These are phyloP conservation scores for Ogataea methylovora DNA, from an alignment of 805 yeast species.

Conservation along the genomic window DNA sequence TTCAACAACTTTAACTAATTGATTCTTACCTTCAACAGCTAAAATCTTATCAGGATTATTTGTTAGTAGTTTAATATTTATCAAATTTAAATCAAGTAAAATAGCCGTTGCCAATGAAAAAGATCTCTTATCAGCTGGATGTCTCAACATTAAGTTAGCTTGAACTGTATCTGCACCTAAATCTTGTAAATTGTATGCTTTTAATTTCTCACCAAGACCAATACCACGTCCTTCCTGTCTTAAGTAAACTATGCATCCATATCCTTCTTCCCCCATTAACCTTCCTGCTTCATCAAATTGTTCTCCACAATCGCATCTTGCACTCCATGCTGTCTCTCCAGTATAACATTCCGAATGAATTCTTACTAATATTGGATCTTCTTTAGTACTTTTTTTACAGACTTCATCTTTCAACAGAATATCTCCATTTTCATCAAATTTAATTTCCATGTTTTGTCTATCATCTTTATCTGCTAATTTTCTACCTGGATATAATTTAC, in stretches of 20 bases:
- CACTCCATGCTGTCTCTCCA: constrained; percentile 99
- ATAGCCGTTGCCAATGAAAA: constrained; percentile 93
- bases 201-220: constrained; percentile 94
- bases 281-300: constrained; percentile 98
- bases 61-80: constrained; percentile 69
- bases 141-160: constrained; percentile 86
- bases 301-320: constrained; percentile 98
- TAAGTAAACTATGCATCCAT: constrained; percentile 90
- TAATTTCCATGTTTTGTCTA: constrained; percentile 26
- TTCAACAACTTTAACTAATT: constrained; percentile 68
- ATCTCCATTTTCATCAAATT: constrained; percentile 34
- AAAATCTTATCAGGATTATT: constrained; percentile 94
- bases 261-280: constrained; percentile 78
- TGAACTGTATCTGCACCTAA: constrained; percentile 98
- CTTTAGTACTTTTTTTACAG: constrained; percentile 13
- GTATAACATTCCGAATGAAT: constrained; percentile 98
- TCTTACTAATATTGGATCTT: constrained; percentile 60
- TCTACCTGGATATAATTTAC: constrained; percentile 85
- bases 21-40: constrained; percentile 86
- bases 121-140: constrained; percentile 97
- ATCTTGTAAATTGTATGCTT: constrained; percentile 95
- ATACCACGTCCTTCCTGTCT: constrained; percentile 99
- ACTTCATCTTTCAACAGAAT: constrained; percentile 22
- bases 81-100: constrained; percentile 70
- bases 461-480: constrained; percentile 57